These are phyloP conservation scores for Ceratocystis huliohia DNA, from an alignment of 2,329 filamentous ascomycete genomes.

Conservation along the genomic window DNA sequence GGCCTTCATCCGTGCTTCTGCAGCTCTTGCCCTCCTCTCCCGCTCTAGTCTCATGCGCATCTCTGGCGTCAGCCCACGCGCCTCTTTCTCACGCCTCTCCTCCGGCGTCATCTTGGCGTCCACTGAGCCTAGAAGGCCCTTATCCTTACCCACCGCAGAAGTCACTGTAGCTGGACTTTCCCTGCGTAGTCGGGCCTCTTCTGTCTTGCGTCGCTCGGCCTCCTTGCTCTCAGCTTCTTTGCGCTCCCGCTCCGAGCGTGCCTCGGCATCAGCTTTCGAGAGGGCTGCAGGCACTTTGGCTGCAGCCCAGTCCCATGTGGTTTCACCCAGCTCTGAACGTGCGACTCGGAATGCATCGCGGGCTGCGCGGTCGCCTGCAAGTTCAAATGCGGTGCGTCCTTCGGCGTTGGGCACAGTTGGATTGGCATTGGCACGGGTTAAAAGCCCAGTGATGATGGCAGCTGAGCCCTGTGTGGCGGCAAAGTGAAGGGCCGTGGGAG, in stretches of 20 bases:
- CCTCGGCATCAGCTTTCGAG: constrained; percentile 56
- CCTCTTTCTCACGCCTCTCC: constrained; percentile 72
- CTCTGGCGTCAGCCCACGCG: constrained; percentile 73
- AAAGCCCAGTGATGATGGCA: constrained; percentile 61
- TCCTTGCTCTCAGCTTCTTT: constrained; percentile 56
- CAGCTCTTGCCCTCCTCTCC: constrained; percentile 79
- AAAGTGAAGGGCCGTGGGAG: constrained; percentile 72
- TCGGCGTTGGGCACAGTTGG: constrained; percentile 59
- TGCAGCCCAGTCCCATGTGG: constrained; percentile 62
- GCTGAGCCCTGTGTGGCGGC: constrained; percentile 70
- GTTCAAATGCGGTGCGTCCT: constrained; percentile 74
- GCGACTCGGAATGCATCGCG: constrained; percentile 86
- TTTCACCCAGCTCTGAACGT: constrained; percentile 67
- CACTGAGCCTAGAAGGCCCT: constrained; percentile 43
- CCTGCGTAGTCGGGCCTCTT: constrained; percentile 57
- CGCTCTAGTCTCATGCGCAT: constrained; percentile 74
- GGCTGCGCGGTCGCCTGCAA: constrained; percentile 73
- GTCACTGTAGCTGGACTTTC: constrained; percentile 48
- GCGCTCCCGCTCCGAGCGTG: constrained; percentile 56
- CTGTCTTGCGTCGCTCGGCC: constrained; percentile 54
- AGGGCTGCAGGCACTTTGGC: constrained; percentile 62
- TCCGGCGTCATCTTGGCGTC: constrained; percentile 58
- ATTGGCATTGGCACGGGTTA: constrained; percentile 62
- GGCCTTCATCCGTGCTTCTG: constrained; percentile 70
- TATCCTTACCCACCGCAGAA: constrained; percentile 37